phyloP scores from a whole-genome alignment of 208 protist species.

The Wallacemonas sp. region DNA sequence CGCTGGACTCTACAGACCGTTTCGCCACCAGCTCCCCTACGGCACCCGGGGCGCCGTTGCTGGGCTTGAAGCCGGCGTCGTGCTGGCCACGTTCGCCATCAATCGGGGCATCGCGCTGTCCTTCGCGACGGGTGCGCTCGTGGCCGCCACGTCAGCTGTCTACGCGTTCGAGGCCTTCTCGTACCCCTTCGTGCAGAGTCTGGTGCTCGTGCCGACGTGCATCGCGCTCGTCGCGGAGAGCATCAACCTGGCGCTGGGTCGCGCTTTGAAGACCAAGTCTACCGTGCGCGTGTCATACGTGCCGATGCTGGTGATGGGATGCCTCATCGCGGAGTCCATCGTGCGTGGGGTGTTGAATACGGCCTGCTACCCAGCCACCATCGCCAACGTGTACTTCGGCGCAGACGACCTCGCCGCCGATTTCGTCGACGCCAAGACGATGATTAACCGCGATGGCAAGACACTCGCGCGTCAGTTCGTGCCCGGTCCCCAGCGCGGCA shows the following conservation, averaged over 20 bases:
- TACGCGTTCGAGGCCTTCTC: not conserved
- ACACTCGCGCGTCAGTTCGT: constrained; percentile 26
- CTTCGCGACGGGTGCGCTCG: not conserved
- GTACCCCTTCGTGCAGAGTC: constrained; percentile 6
- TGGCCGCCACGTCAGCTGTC: not conserved
- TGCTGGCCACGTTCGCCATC: constrained; percentile 4
- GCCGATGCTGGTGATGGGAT: not conserved
- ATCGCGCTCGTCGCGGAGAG: not conserved
- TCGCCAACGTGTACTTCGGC: constrained; percentile 18
- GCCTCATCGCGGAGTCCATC: constrained; percentile 34
- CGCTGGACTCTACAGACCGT: not conserved
- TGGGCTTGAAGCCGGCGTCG: not conserved
- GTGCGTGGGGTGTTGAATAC: constrained; percentile 48
- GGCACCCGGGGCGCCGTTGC: not conserved
- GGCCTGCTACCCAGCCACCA: constrained; percentile 57
- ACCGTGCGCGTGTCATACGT: constrained; percentile 7
- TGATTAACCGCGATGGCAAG: constrained; percentile 24
- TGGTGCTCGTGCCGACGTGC: constrained; percentile 6
- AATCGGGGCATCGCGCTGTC: not conserved
- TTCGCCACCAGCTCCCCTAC: constrained; percentile 7
- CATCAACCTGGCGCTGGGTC: constrained; percentile 4
- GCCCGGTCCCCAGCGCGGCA: constrained; percentile 19
- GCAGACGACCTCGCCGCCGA: not conserved
- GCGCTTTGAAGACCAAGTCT: constrained; percentile 6
- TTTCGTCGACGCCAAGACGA: constrained; percentile 4